Base-by-base conservation (phyloP, 164 flowering plant species). In the Protea cynaroides region DNA sequence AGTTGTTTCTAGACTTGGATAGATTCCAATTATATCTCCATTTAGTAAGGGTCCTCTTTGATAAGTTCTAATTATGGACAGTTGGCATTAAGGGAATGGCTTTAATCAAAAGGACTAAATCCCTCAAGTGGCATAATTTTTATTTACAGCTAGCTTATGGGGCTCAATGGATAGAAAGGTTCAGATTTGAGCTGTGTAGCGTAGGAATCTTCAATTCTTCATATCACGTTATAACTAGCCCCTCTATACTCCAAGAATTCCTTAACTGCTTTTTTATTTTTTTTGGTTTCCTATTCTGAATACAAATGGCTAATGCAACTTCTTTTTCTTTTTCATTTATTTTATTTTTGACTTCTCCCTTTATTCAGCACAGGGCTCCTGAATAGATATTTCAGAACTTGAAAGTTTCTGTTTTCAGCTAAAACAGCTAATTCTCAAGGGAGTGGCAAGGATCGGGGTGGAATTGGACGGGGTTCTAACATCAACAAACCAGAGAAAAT, bases 381-480 rank as follows among this genome's bases (percentile, higher is more conserved):
- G 96, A 86, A 91, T 94, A 59, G 93, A 94, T 82, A 83, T 88
- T 63, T 80, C 90, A 51, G 99, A 94, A 83, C 96, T 94, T 70
- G 96, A 86, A 74, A 91, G 82, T 74, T 72, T 89, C 61, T 94
- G 91, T 72, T 89, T n/a, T n/a, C n/a, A n/a, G n/a, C n/a, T n/a
- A n/a, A n/a, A n/a, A n/a, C 97, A 54, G 89, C 96, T 69, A 72
- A 75, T 63, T 79, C 93, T 47, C 86, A 79, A 59, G 83, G 75
- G 21, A 82, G 71, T 68, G 78, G 82, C 22, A 52, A 62, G 24
- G 82, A 76, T 44, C 87, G 83, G 77, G 81, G 78, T 66, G 96
- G 82, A 71, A 71, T 71, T 67, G 78, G 88, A 58, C 93, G 93
- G 72, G 92, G 89, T 69, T 74, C 99, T 61, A 88, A 74, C 69